phyloP scores from a whole-genome alignment of 2,329 filamentous ascomycete species.

The Hypoxylon sp. region DNA sequence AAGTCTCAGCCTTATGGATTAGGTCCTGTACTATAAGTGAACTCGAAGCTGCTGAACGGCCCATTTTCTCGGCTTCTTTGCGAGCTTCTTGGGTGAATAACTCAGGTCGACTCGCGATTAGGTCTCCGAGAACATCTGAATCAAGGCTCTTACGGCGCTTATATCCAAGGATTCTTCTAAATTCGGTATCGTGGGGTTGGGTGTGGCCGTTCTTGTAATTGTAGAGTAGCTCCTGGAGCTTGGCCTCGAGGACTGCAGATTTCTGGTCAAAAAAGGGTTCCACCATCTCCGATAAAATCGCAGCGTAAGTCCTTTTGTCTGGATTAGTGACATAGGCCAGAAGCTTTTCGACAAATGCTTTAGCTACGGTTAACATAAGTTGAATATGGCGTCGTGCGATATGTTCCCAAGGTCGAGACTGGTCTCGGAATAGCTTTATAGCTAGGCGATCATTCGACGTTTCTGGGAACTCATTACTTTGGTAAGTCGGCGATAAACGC shows the following conservation, averaged over 20 bases:
- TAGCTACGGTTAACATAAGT: conserved; percentile 50
- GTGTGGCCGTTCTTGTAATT: conserved; percentile 57
- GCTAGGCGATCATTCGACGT: conserved; percentile 57
- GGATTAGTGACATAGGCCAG: conserved; percentile 55
- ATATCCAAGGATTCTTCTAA: conserved; percentile 43
- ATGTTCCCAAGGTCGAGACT: conserved; percentile 57
- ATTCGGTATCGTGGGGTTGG: conserved; percentile 55
- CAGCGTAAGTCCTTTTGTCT: conserved; percentile 45
- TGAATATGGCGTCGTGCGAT: conserved; percentile 58
- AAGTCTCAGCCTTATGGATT: conserved; percentile 62
- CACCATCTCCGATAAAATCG: conserved; percentile 48
- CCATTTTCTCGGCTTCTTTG: conserved; percentile 29
- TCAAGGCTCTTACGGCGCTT: conserved; percentile 37
- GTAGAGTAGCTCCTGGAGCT: conserved; percentile 59
- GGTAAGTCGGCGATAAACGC: conserved; percentile 55
- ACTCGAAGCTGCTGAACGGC: conserved; percentile 19
- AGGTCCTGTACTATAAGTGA: conserved; percentile 58
- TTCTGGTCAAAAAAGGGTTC: conserved; percentile 52
- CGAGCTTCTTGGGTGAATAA: conserved; percentile 48
- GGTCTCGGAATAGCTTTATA: conserved; percentile 59
- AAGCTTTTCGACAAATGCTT: conserved; percentile 58
- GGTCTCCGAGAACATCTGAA: conserved; percentile 36
- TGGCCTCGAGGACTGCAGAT: conserved; percentile 50
- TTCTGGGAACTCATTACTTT: conserved; percentile 60
- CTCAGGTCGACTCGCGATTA: conserved; percentile 45